Base-by-base conservation (phyloP, 495 filamentous ascomycete species). In the Podospora sp. region DNA sequence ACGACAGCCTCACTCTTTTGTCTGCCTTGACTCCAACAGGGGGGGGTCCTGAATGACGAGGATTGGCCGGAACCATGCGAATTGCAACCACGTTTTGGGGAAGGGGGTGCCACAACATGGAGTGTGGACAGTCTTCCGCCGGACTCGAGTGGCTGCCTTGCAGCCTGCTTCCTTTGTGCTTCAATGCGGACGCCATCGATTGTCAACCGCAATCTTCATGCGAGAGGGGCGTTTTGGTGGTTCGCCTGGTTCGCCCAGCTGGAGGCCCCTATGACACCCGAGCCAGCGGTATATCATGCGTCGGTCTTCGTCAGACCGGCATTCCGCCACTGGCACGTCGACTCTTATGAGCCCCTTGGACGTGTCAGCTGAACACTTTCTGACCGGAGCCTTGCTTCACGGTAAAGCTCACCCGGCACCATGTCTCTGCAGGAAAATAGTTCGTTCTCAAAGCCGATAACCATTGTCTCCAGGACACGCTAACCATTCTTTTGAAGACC, bases 11-110 rank as follows among this genome's bases (percentile, higher is more conserved):
- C 57, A 59, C 27, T 59, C 57, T 6, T n/a, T n/a, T 12, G 57
- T 59, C 57, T 59, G 57, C 57, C 57, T 59, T 59, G 27, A 14
- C 26, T 21, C 26, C 57, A 59, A 59, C n/a, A 21, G 51, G 24
- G 25, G 27, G 33, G 27, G 33, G 29, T 35, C 26, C 27, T 29
- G 57, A 33, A 1, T 7, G 18, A 16, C 8, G 1, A 20, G 26
- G n/a, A 59, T 59, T 59, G 57, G 56, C 7, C 16, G 25, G 20
- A 35, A 35, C 8, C 11, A 21, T 36, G 26, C 57, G 26, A 14
- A 12, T 6, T 21, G n/a, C 57, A 33, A 26, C 57, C 26, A 33
- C 16, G 18, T 22, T 59, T 21, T 1, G 57, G 12, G 12, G 18
- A 59, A 33, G 33, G 27, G 57, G 26, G 27, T 59, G 57, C 57